Evolutionary conservation across 2,329 filamentous ascomycete species (phyloP).

Genomic region (Tolypocladium capitatum): DNA sequence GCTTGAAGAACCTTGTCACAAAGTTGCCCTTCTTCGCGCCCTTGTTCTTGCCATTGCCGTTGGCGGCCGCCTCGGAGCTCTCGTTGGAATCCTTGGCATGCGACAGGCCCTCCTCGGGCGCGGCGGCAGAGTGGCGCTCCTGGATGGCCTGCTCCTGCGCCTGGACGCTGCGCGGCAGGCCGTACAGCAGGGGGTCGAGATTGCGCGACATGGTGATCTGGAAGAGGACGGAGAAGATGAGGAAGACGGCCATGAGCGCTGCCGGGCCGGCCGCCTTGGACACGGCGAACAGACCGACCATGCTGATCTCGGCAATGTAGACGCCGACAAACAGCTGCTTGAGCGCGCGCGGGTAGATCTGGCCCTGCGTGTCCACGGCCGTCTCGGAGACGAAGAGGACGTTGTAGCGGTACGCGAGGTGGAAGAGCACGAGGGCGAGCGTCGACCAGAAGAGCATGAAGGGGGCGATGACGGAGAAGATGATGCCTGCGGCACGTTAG

Average conservation of each 20-base stretch:
- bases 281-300: constrained; percentile 71
- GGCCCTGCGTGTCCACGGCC: constrained; percentile 74
- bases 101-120: constrained; percentile 9
- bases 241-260: constrained; percentile 60
- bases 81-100: constrained; percentile 3
- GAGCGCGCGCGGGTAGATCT: constrained; percentile 75
- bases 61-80: constrained; percentile 4
- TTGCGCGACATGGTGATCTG: constrained; percentile 59
- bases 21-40: constrained; percentile 36
- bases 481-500: constrained; percentile 37
- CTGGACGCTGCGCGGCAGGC: constrained; percentile 50
- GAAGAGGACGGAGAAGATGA: constrained; percentile 64
- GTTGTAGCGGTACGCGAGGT: constrained; percentile 78
- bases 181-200: constrained; percentile 58
- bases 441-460: constrained; percentile 70
- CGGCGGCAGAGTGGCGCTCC: constrained; percentile 7
- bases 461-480: constrained; percentile 74
- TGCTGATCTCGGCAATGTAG: constrained; percentile 66
- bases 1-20: constrained; percentile 52
- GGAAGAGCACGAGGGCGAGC: constrained; percentile 64
- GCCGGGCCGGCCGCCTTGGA: constrained; percentile 54
- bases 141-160: constrained; percentile 28
- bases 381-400: constrained; percentile 69
- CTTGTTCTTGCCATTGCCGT: constrained; percentile 10
- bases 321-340: constrained; percentile 75